Evolutionary conservation across 2,329 filamentous ascomycete genomes (phyloP).

Genomic region (Colletotrichum sojae): DNA sequence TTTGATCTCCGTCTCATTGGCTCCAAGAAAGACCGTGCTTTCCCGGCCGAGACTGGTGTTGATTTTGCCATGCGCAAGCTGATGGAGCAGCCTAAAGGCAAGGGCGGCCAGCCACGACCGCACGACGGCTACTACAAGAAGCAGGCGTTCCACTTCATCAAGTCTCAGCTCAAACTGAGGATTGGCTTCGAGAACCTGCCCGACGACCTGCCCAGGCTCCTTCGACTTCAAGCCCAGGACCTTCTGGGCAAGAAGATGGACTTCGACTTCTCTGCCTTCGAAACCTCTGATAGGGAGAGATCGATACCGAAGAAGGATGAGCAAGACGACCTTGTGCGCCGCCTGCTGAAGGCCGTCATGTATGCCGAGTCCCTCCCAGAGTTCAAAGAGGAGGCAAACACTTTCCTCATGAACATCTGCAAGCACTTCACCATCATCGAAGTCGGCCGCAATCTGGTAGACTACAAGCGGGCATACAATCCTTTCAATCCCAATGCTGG

Average conservation of each 20-base stretch:
- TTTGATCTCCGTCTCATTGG: slow-evolving; percentile 92
- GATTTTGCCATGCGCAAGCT: slow-evolving; percentile 91
- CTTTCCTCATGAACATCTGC: slow-evolving; percentile 85
- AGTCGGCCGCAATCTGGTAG: slow-evolving; percentile 85
- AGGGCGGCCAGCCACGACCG: slow-evolving; percentile 69
- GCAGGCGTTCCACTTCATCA: slow-evolving; percentile 90
- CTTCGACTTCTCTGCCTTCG: slow-evolving; percentile 78
- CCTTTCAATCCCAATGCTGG: slow-evolving; percentile 88
- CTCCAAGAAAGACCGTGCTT: slow-evolving; percentile 88
- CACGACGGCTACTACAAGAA: slow-evolving; percentile 90
- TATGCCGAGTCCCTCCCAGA: slow-evolving; percentile 87
- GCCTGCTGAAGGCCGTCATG: slow-evolving; percentile 89
- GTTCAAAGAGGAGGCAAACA: slow-evolving; percentile 81
- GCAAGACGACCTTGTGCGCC: slow-evolving; percentile 86
- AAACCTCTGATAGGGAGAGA: slow-evolving; percentile 82
- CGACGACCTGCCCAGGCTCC: slow-evolving; percentile 86
- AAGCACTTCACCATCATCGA: slow-evolving; percentile 93
- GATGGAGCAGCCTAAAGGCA: slow-evolving; percentile 81
- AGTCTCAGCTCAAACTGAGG: slow-evolving; percentile 89
- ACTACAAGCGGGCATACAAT: slow-evolving; percentile 81
- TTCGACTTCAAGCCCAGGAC: slow-evolving; percentile 92
- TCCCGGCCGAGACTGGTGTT: slow-evolving; percentile 88
- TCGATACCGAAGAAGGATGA: slow-evolving; percentile 90
- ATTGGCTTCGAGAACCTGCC: slow-evolving; percentile 90
- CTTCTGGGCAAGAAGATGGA: slow-evolving; percentile 80